These are phyloP conservation scores for Abelmoschus esculentus DNA, from an alignment of 345 rosid genomes.

Conservation along the genomic window DNA sequence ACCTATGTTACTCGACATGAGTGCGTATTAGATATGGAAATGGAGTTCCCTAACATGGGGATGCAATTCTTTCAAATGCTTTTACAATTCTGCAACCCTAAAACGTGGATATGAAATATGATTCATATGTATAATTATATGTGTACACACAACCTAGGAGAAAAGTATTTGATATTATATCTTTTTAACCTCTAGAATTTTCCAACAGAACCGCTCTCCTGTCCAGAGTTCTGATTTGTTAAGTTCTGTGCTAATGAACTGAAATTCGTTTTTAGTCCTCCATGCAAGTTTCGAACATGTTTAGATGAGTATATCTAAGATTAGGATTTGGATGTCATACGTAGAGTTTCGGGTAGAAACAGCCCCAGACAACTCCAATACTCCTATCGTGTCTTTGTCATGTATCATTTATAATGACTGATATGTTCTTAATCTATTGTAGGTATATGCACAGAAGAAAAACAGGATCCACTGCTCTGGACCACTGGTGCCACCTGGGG, in stretches of 20 bases:
- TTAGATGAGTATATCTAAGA: background rate
- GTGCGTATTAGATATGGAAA: background rate
- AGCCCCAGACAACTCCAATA: background rate
- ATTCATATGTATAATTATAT: no score
- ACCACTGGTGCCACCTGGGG: slow-evolving; percentile 87
- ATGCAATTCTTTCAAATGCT: background rate
- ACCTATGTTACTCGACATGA: background rate
- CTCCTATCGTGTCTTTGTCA: background rate
- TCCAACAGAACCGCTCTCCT: no score
- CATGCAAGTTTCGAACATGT: background rate
- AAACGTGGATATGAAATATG: no score
- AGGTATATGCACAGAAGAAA: slow-evolving; percentile 61
- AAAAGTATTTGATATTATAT: background rate
- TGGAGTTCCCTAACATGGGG: background rate
- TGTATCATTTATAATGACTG: background rate
- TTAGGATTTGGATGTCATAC: background rate
- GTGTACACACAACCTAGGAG: background rate
- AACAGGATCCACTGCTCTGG: slow-evolving; percentile 82
- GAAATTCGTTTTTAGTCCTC: background rate
- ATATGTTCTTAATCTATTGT: slow-evolving; percentile 1
- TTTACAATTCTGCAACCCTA: no score
- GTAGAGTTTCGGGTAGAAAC: background rate
- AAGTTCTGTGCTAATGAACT: background rate
- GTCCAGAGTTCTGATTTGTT: background rate
- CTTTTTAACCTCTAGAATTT: no score